Evolutionary conservation across 2,329 filamentous ascomycete species (phyloP).

Genomic region (Hypocreales sp.): DNA sequence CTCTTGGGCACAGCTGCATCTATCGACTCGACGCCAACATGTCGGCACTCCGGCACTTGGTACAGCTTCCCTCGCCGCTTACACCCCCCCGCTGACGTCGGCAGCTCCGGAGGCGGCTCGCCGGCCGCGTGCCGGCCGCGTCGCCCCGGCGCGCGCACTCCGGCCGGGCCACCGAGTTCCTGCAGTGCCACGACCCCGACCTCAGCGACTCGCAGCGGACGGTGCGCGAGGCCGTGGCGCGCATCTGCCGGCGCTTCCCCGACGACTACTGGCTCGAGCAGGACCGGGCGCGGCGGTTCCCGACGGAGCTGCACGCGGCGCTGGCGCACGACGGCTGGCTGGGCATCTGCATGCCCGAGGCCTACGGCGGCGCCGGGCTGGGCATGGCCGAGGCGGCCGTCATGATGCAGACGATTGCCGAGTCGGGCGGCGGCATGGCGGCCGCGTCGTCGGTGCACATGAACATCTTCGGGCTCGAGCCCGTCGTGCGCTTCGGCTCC

Average conservation of each 20-base stretch:
- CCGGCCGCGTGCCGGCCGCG: no score
- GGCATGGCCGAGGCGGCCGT: slow-evolving; percentile 71
- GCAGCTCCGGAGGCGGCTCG: no score
- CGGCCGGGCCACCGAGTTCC: neutral
- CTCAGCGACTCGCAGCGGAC: slow-evolving; percentile 60
- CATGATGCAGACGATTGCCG: slow-evolving; percentile 73
- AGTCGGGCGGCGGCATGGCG: slow-evolving; percentile 67
- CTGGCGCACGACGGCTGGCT: slow-evolving; percentile 66
- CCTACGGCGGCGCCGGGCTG: slow-evolving; percentile 57
- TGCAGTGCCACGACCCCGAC: slow-evolving; percentile 19
- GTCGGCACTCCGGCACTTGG: no score
- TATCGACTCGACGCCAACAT: no score
- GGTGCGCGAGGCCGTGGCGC: slow-evolving; percentile 53
- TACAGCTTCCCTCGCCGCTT: no score
- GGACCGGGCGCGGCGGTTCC: slow-evolving; percentile 56
- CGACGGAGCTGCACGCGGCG: slow-evolving; percentile 59
- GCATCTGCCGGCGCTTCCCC: slow-evolving; percentile 55
- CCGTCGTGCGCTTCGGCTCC: slow-evolving; percentile 57
- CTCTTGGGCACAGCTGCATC: no score
- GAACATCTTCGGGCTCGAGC: slow-evolving; percentile 62
- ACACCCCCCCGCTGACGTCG: no score
- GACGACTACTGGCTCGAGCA: slow-evolving; percentile 64
- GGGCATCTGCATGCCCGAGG: slow-evolving; percentile 63
- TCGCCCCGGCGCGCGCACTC: neutral
- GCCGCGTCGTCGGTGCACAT: slow-evolving; percentile 47